These are phyloP conservation scores for Telopea speciosissima DNA, from an alignment of 177 flowering plant species.

Conservation along the genomic window DNA sequence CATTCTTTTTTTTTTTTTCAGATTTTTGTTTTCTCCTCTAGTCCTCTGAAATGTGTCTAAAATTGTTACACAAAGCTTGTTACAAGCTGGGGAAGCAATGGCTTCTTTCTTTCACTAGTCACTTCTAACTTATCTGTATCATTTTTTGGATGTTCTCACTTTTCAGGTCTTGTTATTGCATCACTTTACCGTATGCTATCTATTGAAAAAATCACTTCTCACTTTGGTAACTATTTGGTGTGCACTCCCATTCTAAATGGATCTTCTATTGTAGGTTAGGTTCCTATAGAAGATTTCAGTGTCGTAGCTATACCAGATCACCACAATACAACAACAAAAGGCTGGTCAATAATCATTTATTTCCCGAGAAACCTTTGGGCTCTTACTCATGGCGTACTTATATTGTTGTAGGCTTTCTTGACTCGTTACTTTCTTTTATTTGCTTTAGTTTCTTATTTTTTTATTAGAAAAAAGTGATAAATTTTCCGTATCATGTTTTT, in stretches of 20 bases:
- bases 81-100: too few relatives aligned
- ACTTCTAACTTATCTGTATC: too few relatives aligned
- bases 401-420: constrained; percentile 29
- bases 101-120: too few relatives aligned
- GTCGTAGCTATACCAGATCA: constrained; percentile 24
- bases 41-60: not conserved
- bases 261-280: constrained; percentile 31
- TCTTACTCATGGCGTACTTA: constrained; percentile 30
- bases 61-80: not conserved
- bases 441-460: not conserved
- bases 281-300: constrained; percentile 33
- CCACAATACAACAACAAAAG: constrained; percentile 14
- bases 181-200: too few relatives aligned
- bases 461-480: not conserved
- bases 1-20: not conserved
- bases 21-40: not conserved
- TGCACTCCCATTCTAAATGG: too few relatives aligned
- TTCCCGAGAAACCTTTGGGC: constrained; percentile 16
- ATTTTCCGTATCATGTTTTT: not conserved
- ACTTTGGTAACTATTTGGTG: too few relatives aligned
- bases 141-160: too few relatives aligned
- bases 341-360: constrained; percentile 9
- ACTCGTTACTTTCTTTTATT: constrained; percentile 2
- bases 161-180: too few relatives aligned
- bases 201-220: too few relatives aligned